Evolutionary conservation across 176 grass and related monocot species (phyloP), one percentile per base, ranked within the genome.

Genomic region (Poa pratensis): DNA sequence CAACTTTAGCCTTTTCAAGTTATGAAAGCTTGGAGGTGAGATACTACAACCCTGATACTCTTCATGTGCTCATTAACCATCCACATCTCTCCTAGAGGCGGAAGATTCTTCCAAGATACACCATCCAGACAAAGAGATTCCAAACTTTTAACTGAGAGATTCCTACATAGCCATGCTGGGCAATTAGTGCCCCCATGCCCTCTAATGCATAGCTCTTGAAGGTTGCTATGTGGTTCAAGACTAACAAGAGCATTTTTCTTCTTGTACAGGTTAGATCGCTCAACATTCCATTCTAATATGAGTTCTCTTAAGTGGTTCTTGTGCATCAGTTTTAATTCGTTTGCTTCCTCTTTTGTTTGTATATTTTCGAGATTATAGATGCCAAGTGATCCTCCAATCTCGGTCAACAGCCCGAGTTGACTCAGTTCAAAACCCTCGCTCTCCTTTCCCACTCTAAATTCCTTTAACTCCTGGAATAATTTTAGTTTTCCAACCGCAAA

Each of bases 311-410:
- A 0, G 34, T 69, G 66, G 7, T 19, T 69, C 8, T 69, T 69
- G 0, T 69, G 34, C 40, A 20, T 40, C 34, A 69, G 66, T 69
- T 46, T 83, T 28, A 37, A 18, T 60, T 15, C 23, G 5, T 20
- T 4, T 9, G 35, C 67, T 83, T 59, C 67, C 1, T 73, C 69
- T 8, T 20, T 28, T 12, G 0, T 17, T 0, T 20, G 8, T 0
- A 73, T 35, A 9, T 59, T 82, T 28, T 45, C 67, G 45, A 82
- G 66, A 70, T 73, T 72, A 27, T 28, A 71, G 27, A 82, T 72
- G 0, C 16, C 0, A 0, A 73, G 51, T 45, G 51, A 45, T 27
- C 67, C 80, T 0, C 37, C 30, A 7, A 82, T 11, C 5, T 57
- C 35, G 14, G 2, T 2, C 23, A 82, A 13, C 3, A 28, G 35